These are phyloP conservation scores for Firmiana major DNA, from an alignment of 345 rosid genomes.

Conservation along the genomic window DNA sequence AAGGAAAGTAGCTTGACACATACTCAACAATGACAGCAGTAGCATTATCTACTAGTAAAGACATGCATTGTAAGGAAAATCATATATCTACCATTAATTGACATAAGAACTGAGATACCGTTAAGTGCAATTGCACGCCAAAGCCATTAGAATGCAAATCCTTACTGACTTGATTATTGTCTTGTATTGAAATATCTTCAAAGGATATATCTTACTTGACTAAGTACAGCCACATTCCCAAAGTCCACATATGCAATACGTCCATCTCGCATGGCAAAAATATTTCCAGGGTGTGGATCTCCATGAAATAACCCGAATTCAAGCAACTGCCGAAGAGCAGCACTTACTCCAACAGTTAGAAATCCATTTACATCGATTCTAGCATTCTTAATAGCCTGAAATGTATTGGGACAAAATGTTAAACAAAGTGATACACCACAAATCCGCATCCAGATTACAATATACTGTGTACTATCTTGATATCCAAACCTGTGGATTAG, in stretches of 20 bases:
- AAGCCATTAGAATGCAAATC: background rate
- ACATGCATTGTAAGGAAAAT: background rate
- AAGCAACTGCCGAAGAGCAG: slow-evolving; percentile 86
- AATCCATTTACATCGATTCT: slow-evolving; percentile 87
- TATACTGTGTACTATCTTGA: slow-evolving; percentile 11
- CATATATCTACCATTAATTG: background rate
- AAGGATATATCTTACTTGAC: slow-evolving; percentile 59
- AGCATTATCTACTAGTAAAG: background rate
- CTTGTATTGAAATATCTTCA: slow-evolving; percentile 3
- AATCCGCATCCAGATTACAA: background rate
- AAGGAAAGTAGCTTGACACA: background rate
- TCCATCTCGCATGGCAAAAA: slow-evolving; percentile 96
- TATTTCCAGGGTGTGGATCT: slow-evolving; percentile 99
- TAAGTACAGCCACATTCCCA: slow-evolving; percentile 96
- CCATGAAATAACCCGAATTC: slow-evolving; percentile 97
- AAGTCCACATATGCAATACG: slow-evolving; percentile 98
- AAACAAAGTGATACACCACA: background rate
- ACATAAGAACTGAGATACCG: background rate
- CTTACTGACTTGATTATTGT: background rate
- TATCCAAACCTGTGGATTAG: slow-evolving; percentile 77
- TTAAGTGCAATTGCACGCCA: background rate
- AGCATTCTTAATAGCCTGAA: slow-evolving; percentile 86
- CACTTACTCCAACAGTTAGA: slow-evolving; percentile 94
- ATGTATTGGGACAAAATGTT: slow-evolving; percentile 17
- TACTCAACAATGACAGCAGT: background rate